Base-by-base conservation (phyloP, 139 green algal genomes). In the Chlamydomonas asymmetrica region DNA sequence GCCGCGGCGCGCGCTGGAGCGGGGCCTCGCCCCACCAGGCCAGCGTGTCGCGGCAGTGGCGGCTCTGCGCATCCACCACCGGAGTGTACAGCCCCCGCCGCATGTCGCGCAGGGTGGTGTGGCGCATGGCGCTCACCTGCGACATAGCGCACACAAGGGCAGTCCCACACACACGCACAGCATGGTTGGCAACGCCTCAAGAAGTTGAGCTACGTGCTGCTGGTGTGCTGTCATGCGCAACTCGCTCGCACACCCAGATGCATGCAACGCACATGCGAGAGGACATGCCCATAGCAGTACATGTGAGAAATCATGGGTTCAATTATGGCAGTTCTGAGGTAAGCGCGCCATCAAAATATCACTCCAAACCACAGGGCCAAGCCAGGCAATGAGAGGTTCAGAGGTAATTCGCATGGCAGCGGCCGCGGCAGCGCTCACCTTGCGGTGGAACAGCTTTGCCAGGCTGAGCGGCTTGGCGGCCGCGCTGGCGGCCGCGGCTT, bases 121-220 rank as follows among this genome's bases (percentile, higher is more conserved):
- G 80, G 18, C 80, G 59, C 69, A 85, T 61, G 25, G 80, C 43
- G 1, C 68, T 59, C 35, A 85, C 80, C 80, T 52, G 57, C 81
- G 74, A 62, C 81, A 85, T 40, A 85, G 80, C 61, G 76, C 76
- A 16, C 34, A 59, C 31, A 78, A 35, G 18, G 63, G 40, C 39
- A 71, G 16, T 5, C 52, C 16, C 52, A 22, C 13, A n/a, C 23
- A 22, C 52, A 13, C 64, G 9, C n/a, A n/a, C n/a, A n/a, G n/a
- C n/a, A n/a, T n/a, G n/a, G n/a, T n/a, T n/a, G n/a, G n/a, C n/a
- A n/a, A n/a, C n/a, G n/a, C n/a, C n/a, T n/a, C n/a, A n/a, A n/a
- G n/a, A n/a, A n/a, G n/a, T n/a, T n/a, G n/a, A n/a, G n/a, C n/a
- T n/a, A n/a, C n/a, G n/a, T n/a, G n/a, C n/a, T n/a, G n/a, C 40